Conservation (phyloP, 2,329 filamentous ascomycete species). For the Dactylella cylindrospora region DNA sequence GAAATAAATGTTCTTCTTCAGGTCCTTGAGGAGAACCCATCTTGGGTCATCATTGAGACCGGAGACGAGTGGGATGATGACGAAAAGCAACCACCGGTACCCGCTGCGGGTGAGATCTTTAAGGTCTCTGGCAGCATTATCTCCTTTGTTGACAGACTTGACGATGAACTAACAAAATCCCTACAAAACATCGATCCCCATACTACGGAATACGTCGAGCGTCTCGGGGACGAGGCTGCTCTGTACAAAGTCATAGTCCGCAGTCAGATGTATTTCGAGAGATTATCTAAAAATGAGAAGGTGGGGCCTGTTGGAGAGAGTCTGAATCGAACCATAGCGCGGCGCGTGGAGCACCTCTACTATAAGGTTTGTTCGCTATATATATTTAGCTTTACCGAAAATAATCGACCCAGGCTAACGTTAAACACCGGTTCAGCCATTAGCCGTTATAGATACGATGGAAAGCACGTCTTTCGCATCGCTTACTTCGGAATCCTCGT, state of each 20-base stretch:
- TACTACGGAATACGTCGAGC: conserved; percentile 97
- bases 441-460: conserved; percentile 37
- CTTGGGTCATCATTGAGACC: conserved; percentile 83
- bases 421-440: conserved; percentile 11
- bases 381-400: neutral
- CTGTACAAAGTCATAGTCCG: conserved; percentile 93
- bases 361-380: conserved; percentile 70
- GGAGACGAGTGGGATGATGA: conserved; percentile 99
- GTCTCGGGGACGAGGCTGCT: conserved; percentile 82
- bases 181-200: conserved; percentile 97
- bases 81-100: conserved; percentile 80
- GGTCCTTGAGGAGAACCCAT: conserved; percentile 74
- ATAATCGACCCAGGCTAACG: neutral
- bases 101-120: conserved; percentile 75
- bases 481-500: conserved; percentile 67
- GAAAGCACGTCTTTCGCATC: conserved; percentile 16
- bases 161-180: conserved; percentile 96
- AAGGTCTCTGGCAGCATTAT: conserved; percentile 91
- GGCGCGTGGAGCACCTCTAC: conserved; percentile 94
- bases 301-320: conserved; percentile 74
- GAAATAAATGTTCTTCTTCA: conserved; percentile 77
- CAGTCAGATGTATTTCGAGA: conserved; percentile 83
- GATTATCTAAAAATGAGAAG: conserved; percentile 68
- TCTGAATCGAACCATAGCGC: conserved; percentile 89
- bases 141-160: conserved; percentile 89